Conservation (phyloP, 768 basidiomycete species). For the Suillus americanus region DNA sequence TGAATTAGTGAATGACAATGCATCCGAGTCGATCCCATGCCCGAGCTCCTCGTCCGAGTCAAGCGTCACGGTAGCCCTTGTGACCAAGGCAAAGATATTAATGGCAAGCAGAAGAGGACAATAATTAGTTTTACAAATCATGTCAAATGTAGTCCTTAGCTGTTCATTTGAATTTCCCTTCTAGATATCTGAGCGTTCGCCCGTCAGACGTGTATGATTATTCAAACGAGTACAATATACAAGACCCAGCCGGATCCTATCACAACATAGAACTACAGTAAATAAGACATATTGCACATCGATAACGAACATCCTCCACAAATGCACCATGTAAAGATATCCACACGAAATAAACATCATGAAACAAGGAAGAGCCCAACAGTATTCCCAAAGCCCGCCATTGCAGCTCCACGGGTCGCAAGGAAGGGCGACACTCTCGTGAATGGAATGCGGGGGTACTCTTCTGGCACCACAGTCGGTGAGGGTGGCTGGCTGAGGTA, state of each 20-base stretch:
- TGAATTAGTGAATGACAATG: too few relatives aligned
- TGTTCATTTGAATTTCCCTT: too few relatives aligned
- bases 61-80: too few relatives aligned
- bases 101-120: too few relatives aligned
- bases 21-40: too few relatives aligned
- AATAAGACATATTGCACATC: conserved; percentile 1
- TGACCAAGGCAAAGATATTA: too few relatives aligned
- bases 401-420: conserved; percentile 45
- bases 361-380: conserved; percentile 49
- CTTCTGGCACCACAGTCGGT: conserved; percentile 8
- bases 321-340: neutral
- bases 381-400: conserved; percentile 82
- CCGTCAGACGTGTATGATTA: neutral
- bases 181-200: too few relatives aligned
- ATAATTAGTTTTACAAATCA: too few relatives aligned
- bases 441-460: conserved; percentile 67
- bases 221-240: conserved; percentile 8
- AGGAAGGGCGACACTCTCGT: conserved; percentile 70
- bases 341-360: conserved; percentile 5
- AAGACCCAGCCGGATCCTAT: conserved; percentile 1
- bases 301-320: neutral
- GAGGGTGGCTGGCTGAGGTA: conserved; percentile 5
- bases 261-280: neutral
- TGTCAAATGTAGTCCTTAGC: too few relatives aligned
- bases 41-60: too few relatives aligned